Base-by-base conservation (phyloP, 371 early-diverging fungal genomes). In the Syncephalastrum racemosum region DNA sequence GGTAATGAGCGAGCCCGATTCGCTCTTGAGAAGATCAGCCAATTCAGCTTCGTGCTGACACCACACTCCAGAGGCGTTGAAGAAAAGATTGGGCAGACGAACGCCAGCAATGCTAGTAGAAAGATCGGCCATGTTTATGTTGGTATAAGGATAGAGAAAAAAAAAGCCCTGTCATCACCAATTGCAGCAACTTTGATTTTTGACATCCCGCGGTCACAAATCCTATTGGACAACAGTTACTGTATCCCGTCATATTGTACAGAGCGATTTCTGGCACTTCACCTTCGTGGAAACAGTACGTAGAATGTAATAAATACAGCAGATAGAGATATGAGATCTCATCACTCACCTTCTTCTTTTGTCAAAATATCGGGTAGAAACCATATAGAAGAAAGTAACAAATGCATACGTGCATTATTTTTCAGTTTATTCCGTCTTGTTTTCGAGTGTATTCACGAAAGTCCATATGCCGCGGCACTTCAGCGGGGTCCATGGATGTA, bases 61-160 rank as follows among this genome's bases (percentile, higher is more conserved):
- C 39, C 69, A 71, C 4, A 78, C 79, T 31, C 79, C 79, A 10
- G 79, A 78, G 41, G 79, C 79, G 55, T 78, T 78, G 58, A 75
- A 74, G 24, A 78, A 64, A 48, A 78, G 59, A 59, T 78, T 78
- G 49, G 79, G 75, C 24, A 78, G 57, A 3, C 47, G 16, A n/a
- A 75, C 68, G 19, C 79, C 79, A 46, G 79, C 79, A 62, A 78
- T 63, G 47, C 53, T 59, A 23, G 75, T 75, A 12, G 79, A 78
- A 31, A 78, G 62, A 71, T 78, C 75, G 46, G 53, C 79, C 74
- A 74, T 74, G 48, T 58, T 39, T 45, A 14, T 43, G 24, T 14
- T 43, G 25, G 51, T 47, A 22, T 42, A 52, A 16, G 20, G 10
- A 16, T 14, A 23, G 43, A 27, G 42, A 43, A 31, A 59, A 46